Evolutionary conservation across 169 alveolate genomes (phyloP), one percentile per base, ranked within the genome.

Genomic region (Cryptosporidium meleagridis): DNA sequence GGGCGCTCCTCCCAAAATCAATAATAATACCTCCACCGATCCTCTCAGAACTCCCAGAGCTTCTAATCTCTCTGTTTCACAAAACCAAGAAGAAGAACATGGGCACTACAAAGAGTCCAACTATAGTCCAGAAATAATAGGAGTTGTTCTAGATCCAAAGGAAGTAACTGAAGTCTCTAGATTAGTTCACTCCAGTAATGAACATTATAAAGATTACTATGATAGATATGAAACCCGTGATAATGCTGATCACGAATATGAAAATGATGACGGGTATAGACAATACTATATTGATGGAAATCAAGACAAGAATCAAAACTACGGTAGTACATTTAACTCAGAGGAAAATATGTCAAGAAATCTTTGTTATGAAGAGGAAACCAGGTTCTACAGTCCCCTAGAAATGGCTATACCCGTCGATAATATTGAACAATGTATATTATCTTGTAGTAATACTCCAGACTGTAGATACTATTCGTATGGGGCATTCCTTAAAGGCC

Each of bases 381-480:
- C 89, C 6, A 80, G 89, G 26, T 80, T 62, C 37, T 80, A 80
- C 33, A 80, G 89, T 48, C 68, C 89, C 18, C n/a, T 80, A 10
- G 89, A 80, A 80, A 80, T 80, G 75, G 89, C 75, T 10, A 59
- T 80, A 44, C 89, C 89, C 6, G 89, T 80, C 1, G 89, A 80
- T 14, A 80, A 65, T 41, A 80, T 80, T 61, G 89, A 80, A 2
- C 89, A 80, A 18, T 80, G 89, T 33, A 80, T 80, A 12, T 48
- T 80, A 23, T 59, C 89, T 9, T 80, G 89, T 45, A 80, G 89
- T 65, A 80, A 80, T 16, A 80, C 89, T 23, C 87, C 89, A 21
- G 89, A 80, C 23, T 80, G 89, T 23, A 80, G 75, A 12, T 80
- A 29, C 65, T 80, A 80, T 33, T 80, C 89, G 4, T 80, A 80